phyloP scores from a whole-genome alignment of 345 rosid species.

The Salix suchowensis region DNA sequence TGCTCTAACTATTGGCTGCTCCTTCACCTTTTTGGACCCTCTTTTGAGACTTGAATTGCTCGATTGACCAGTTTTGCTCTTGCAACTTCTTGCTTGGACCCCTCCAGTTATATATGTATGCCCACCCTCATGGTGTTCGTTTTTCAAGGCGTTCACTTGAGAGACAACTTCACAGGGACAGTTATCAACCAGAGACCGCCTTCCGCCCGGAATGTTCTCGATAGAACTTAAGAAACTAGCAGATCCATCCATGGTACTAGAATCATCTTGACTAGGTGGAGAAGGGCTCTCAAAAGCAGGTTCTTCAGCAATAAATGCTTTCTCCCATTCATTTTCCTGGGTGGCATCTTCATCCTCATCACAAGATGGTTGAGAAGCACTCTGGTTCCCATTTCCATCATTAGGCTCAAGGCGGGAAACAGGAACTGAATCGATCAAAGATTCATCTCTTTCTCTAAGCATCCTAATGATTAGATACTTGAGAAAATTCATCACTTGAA shows the following conservation, averaged over 20 bases:
- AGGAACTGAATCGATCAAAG: conserved; percentile 37
- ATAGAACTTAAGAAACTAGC: conserved; percentile 36
- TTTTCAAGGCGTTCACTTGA: conserved; percentile 25
- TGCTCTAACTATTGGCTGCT: conserved; percentile 22
- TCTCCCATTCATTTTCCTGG: conserved; percentile 29
- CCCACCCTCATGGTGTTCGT: conserved; percentile 22
- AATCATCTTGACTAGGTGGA: conserved; percentile 28
- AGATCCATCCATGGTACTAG: conserved; percentile 29
- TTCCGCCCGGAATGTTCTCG: conserved; percentile 41
- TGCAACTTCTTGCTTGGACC: conserved; percentile 9
- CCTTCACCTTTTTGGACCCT: conserved; percentile 33
- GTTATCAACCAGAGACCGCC: conserved; percentile 24
- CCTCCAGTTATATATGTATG: conserved; percentile 14
- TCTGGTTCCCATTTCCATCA: conserved; percentile 61
- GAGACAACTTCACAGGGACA: conserved; percentile 39
- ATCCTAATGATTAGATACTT: conserved; percentile 63
- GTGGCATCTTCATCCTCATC: conserved; percentile 26
- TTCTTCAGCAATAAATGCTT: conserved; percentile 30
- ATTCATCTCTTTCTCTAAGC: conserved; percentile 60
- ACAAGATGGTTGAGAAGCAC: conserved; percentile 33
- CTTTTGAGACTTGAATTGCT: conserved; percentile 26
- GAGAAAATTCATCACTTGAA: conserved; percentile 95
- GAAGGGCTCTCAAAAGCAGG: conserved; percentile 33
- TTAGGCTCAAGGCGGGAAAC: conserved; percentile 47
- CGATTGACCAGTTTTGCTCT: conserved; percentile 24